Conservation (phyloP, 1,284 basidiomycete genomes). For the Leccinum huronense region DNA sequence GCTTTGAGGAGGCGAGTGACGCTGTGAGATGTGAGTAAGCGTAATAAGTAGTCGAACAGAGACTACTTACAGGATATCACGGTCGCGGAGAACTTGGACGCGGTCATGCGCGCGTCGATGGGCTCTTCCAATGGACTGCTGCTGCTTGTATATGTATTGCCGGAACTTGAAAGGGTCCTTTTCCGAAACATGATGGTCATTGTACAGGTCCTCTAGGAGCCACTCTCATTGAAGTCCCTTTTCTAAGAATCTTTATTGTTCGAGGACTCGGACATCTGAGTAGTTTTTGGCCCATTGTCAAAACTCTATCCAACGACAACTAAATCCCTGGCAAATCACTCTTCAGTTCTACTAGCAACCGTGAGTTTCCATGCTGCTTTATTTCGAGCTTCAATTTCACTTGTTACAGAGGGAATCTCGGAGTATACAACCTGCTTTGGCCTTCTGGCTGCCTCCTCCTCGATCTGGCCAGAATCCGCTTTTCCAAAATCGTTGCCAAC, state of each 20-base stretch:
- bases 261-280: too few relatives aligned
- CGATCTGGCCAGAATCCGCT: not conserved
- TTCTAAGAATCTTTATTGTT: too few relatives aligned
- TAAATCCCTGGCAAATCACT: not conserved
- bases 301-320: not conserved
- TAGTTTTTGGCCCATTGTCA: too few relatives aligned
- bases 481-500: not conserved
- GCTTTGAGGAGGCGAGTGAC: conserved; percentile 75
- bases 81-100: conserved; percentile 54
- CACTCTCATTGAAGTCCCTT: too few relatives aligned
- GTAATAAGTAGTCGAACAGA: too few relatives aligned
- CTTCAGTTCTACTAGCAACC: not conserved
- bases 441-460: not conserved
- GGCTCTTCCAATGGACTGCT: too few relatives aligned
- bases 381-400: not conserved
- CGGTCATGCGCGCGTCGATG: too few relatives aligned
- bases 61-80: conserved; percentile 45
- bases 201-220: too few relatives aligned
- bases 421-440: not conserved
- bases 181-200: too few relatives aligned
- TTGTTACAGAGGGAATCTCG: not conserved
- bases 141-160: too few relatives aligned
- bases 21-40: conserved; percentile 23
- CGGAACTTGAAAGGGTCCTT: too few relatives aligned
- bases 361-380: not conserved